These are phyloP conservation scores for Cornus controversa DNA, from an alignment of 148 eudicot genomes.

Conservation along the genomic window DNA sequence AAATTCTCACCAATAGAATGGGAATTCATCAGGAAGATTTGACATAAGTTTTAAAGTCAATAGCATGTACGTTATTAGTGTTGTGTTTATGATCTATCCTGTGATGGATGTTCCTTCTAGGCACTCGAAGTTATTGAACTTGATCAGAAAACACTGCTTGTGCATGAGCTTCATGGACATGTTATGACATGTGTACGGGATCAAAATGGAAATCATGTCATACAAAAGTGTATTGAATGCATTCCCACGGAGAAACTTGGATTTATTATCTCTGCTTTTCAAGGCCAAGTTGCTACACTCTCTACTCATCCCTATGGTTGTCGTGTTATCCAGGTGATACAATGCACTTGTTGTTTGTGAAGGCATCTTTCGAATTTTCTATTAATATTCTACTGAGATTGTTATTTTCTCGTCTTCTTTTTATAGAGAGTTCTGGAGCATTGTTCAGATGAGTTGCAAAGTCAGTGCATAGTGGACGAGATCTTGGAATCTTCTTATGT, in stretches of 20 bases:
- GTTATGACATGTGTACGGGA: slow-evolving; percentile 84
- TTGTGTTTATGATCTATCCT: neutral
- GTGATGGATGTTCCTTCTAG: slow-evolving; percentile 29
- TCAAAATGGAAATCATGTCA: slow-evolving; percentile 95
- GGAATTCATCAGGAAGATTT: no score
- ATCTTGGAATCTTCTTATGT: slow-evolving; percentile 73
- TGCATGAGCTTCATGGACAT: slow-evolving; percentile 85
- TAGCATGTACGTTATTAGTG: no score
- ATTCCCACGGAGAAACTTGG: slow-evolving; percentile 68
- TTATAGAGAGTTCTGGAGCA: slow-evolving; percentile 83
- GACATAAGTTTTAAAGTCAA: no score
- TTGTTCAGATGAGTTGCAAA: slow-evolving; percentile 59
- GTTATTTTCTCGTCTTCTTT: neutral
- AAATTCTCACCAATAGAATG: no score
- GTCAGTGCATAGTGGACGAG: slow-evolving; percentile 82
- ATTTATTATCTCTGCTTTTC: slow-evolving; percentile 74
- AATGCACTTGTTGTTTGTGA: neutral
- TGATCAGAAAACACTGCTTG: slow-evolving; percentile 79
- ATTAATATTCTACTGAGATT: neutral
- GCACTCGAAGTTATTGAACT: slow-evolving; percentile 88
- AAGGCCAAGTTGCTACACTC: slow-evolving; percentile 67
- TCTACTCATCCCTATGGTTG: slow-evolving; percentile 98
- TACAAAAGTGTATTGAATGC: slow-evolving; percentile 90
- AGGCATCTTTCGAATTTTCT: neutral
- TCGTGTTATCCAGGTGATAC: slow-evolving; percentile 85